Evolutionary conservation across 768 basidiomycete species (phyloP).

Genomic region (Porphyrellus cyaneotinctus): DNA sequence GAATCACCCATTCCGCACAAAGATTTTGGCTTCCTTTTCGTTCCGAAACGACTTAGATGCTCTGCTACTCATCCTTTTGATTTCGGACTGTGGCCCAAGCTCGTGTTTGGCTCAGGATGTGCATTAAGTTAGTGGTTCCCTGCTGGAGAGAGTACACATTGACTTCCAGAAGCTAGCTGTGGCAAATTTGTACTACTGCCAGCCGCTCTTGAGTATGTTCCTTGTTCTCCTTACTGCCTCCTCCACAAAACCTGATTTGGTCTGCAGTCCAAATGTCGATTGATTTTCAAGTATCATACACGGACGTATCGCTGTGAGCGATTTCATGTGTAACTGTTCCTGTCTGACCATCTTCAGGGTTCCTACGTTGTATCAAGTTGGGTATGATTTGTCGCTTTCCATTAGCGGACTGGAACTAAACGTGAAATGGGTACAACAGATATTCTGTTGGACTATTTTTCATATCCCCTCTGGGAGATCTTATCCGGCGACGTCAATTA

Average conservation of each 20-base stretch:
- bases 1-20: slow-evolving; percentile 1
- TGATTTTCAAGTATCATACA: slow-evolving; percentile 33
- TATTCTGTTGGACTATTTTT: slow-evolving; percentile 35
- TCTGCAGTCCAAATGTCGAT: slow-evolving; percentile 31
- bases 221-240: background rate
- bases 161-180: slow-evolving; percentile 33
- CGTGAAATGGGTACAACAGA: background rate
- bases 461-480: slow-evolving; percentile 43
- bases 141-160: background rate
- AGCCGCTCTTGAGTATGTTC: slow-evolving; percentile 64
- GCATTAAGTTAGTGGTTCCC: slow-evolving; percentile 16
- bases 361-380: slow-evolving; percentile 62
- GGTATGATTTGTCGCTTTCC: slow-evolving; percentile 35
- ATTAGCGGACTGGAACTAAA: background rate
- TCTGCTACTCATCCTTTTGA: slow-evolving; percentile 4
- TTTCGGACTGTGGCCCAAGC: slow-evolving; percentile 13
- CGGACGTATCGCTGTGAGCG: slow-evolving; percentile 29
- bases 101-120: slow-evolving; percentile 17
- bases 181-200: slow-evolving; percentile 76
- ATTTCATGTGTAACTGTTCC: background rate
- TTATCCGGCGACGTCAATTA: slow-evolving; percentile 40
- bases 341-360: slow-evolving; percentile 36
- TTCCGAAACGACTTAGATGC: slow-evolving; percentile 16
- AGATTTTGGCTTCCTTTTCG: slow-evolving; percentile 11
- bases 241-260: background rate